Evolutionary conservation across 208 protist species (phyloP), one percentile per base, ranked within the genome.

Genomic region (Trichomonas gallinae): DNA sequence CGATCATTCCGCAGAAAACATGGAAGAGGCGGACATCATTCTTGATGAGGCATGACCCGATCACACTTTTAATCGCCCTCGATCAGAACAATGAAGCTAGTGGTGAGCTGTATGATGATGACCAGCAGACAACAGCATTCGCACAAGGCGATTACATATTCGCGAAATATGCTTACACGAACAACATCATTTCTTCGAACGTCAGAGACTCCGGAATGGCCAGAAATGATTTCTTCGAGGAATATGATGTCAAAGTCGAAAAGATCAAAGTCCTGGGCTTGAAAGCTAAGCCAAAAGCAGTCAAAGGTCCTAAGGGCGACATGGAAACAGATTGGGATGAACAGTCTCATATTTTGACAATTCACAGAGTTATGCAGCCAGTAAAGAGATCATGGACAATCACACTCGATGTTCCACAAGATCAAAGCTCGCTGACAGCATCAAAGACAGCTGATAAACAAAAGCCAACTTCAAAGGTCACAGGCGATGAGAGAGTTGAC

Each of bases 1-100:
- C 98, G 96, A 98, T 99, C 58, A 96, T 99, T 63, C 98, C 98
- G 10, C 97, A 98, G 49, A 98, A 99, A 97, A 97, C 99, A 81
- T 97, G 99, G 38, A 91, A 98, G 3, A 98, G 99, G 63, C 98
- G 98, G 96, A 98, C 97, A 63, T 98, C 98, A 1, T 88, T 96
- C 58, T 98, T 98, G 10, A 98, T 98, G 88, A 96, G 97, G 23
- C 85, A 98, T 36, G 98, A 98, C 87, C 98, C 98, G 26, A 98
- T 97, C 81, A 98, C 97, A 34, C 91, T 98, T 26, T 9, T 97
- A 44, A 96, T 98, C 46, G 97, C 97, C 0, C 51, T 97, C 34
- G 97, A 97, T 87, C 34, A 42, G 15, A 91, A 51, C 40, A 42
- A 89, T 44, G 36, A 36, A 21, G 96, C 96, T 36, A 44, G 96